Percentiles rank a stretch among this genome's conserved stretches.
Evolutionary conservation across 495 filamentous ascomycete genomes (phyloP).

Genomic region (Staphylotrichum longicolle): DNA sequence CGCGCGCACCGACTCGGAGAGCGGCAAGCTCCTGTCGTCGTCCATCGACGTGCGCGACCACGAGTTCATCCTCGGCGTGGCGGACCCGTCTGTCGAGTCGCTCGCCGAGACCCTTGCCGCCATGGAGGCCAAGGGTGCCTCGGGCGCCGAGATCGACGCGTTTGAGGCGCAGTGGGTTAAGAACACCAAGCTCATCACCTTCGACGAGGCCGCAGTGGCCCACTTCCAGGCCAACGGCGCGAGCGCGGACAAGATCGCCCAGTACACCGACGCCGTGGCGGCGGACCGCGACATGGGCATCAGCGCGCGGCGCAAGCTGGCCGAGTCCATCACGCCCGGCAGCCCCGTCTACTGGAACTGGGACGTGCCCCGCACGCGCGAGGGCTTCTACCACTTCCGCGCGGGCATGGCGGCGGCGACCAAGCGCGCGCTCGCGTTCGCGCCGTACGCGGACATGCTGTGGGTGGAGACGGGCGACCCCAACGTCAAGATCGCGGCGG

Average conservation of each 20-base stretch:
- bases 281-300: conserved; percentile 70
- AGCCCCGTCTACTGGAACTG: conserved; percentile 76
- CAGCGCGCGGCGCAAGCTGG: conserved; percentile 68
- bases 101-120: conserved; percentile 85
- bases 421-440: conserved; percentile 87
- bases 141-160: conserved; percentile 73
- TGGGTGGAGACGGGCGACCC: conserved; percentile 97
- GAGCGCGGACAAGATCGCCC: conserved; percentile 56
- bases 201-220: conserved; percentile 82
- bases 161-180: conserved; percentile 91
- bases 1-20: conserved; percentile 92
- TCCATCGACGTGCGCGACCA: conserved; percentile 92
- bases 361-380: conserved; percentile 89
- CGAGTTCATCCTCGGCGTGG: conserved; percentile 89
- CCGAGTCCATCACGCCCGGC: conserved; percentile 54
- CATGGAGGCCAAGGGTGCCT: conserved; percentile 79
- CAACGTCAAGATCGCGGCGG: conserved; percentile 64
- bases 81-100: conserved; percentile 65
- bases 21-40: conserved; percentile 82
- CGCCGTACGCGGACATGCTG: conserved; percentile 88
- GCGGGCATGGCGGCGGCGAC: conserved; percentile 86
- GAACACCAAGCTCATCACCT: conserved; percentile 78
- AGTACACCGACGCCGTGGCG: conserved; percentile 61
- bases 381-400: conserved; percentile 94
- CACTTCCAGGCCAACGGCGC: conserved; percentile 67